Evolutionary conservation across 306 rosid genomes (phyloP).

Genomic region (Carpinus viminea): DNA sequence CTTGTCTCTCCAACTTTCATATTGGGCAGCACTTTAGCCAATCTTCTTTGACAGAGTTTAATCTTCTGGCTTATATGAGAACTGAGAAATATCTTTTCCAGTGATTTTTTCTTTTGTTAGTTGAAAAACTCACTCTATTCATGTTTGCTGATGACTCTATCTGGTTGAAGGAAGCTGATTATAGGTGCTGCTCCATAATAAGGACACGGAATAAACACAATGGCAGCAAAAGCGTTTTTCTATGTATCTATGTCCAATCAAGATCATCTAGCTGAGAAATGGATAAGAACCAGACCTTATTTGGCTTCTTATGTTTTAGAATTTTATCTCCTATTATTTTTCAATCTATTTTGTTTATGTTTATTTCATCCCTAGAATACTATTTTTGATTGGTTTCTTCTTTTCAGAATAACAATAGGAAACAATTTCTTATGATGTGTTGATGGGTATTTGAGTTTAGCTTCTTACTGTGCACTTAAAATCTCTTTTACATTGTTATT

Average conservation of each 20-base stretch:
- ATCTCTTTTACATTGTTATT: not conserved
- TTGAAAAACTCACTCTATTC: not conserved
- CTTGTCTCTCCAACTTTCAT: not conserved
- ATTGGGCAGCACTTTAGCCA: not conserved
- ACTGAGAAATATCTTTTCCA: not conserved
- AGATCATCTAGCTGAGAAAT: not conserved
- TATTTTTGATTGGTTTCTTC: not conserved
- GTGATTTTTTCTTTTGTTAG: not conserved
- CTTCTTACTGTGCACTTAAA: not conserved
- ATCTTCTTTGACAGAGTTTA: not conserved
- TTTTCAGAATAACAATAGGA: not conserved
- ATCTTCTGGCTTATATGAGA: not conserved
- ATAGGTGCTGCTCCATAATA: not conserved
- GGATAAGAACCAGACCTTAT: not conserved
- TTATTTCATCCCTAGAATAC: no score
- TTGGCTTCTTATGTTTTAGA: not conserved
- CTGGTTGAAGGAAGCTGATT: constrained; percentile 5
- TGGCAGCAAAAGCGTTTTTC: not conserved
- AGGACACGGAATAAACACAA: not conserved
- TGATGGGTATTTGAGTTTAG: not conserved
- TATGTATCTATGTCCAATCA: not conserved
- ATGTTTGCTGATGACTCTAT: not conserved
- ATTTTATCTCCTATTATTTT: not conserved
- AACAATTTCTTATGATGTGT: not conserved
- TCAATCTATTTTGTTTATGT: not conserved